Base-by-base conservation (phyloP, 2,329 filamentous ascomycete genomes). In the Scedosporium boydii region DNA sequence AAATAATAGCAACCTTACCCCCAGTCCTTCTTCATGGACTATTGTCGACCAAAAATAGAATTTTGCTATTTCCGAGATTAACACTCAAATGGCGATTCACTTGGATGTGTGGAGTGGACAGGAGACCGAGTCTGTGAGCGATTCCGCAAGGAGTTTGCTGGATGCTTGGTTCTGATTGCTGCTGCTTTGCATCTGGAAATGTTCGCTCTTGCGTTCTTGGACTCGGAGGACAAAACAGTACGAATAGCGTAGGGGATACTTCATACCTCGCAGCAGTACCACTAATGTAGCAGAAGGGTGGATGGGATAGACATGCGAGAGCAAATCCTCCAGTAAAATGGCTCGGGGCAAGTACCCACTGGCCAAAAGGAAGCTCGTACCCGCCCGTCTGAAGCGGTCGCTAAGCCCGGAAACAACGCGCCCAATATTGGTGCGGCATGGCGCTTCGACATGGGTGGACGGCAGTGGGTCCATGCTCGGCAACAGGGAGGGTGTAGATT, bases 361-460 rank as follows among this genome's bases (percentile, higher is more conserved):
- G 51, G 23, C 4, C 16, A 56, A 56, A 18, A 38, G 29, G 29
- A 58, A 29, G 29, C 55, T 58, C 55, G 55, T 38, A 38, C 55
- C 55, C 55, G 55, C 55, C 55, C 26, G 29, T 38, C 29, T 38
- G 55, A 66, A 62, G 58, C 55, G 62, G 65, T 69, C 69, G 68
- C 69, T 67, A 69, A 68, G 64, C 68, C 66, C 65, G 66, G 67
- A 63, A 68, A 65, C 58, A 63, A 55, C 58, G 58, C 61, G 61
- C 64, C 62, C 65, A 66, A 67, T 65, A 68, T 66, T 67, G 65
- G 66, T 59, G 69, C 67, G 67, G 66, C 70, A 70, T 68, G 69
- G 69, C 69, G 70, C 68, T 68, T 69, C 64, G 56, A 53, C 48
- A 53, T 53, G 48, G 48, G 48, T 53, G 48, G 48, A 53, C 48